A percentile compares a stretch with the other conserved stretches of the same genome.
Evolutionary conservation across 1,284 basidiomycete species (phyloP).

Genomic region (Malassezia japonica): DNA sequence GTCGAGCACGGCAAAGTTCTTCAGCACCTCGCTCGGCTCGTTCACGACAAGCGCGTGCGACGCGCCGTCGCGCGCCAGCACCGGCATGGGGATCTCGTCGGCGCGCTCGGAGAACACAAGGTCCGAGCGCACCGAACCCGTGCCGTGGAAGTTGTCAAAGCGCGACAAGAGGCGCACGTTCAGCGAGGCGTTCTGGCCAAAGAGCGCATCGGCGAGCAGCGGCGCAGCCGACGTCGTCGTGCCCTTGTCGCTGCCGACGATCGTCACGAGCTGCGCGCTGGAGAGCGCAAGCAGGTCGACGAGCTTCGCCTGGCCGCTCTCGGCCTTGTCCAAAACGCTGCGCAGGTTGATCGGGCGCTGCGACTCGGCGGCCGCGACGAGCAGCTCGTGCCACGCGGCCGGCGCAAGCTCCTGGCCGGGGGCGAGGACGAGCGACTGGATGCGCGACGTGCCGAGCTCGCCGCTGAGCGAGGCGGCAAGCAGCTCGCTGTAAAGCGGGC

Average conservation of each 20-base stretch:
- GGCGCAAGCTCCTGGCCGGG: slow-evolving; percentile 27
- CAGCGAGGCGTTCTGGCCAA: slow-evolving; percentile 24
- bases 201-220: slow-evolving; percentile 33
- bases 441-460: slow-evolving; percentile 20
- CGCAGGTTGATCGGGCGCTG: slow-evolving; percentile 22
- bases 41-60: slow-evolving; percentile 35
- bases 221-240: slow-evolving; percentile 28
- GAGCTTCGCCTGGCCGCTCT: slow-evolving; percentile 2
- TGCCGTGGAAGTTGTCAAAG: slow-evolving; percentile 43
- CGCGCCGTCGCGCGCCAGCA: slow-evolving; percentile 28
- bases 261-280: slow-evolving; percentile 30
- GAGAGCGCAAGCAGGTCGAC: slow-evolving; percentile 29
- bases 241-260: slow-evolving; percentile 41
- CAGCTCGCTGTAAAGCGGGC: slow-evolving; percentile 36
- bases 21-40: slow-evolving; percentile 35
- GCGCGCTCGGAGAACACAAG: slow-evolving; percentile 29
- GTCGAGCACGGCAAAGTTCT: slow-evolving; percentile 34
- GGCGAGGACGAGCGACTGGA: slow-evolving; percentile 28
- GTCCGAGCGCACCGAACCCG: slow-evolving; percentile 40
- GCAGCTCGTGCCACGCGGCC: slow-evolving; percentile 28
- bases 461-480: slow-evolving; percentile 26
- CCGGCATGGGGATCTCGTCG: slow-evolving; percentile 31
- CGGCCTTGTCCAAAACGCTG: slow-evolving; percentile 22
- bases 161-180: slow-evolving; percentile 36
- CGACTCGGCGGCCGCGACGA: slow-evolving; percentile 21